Base-by-base conservation (phyloP, 129 eudicot species). In the Ambrosia trifida region DNA sequence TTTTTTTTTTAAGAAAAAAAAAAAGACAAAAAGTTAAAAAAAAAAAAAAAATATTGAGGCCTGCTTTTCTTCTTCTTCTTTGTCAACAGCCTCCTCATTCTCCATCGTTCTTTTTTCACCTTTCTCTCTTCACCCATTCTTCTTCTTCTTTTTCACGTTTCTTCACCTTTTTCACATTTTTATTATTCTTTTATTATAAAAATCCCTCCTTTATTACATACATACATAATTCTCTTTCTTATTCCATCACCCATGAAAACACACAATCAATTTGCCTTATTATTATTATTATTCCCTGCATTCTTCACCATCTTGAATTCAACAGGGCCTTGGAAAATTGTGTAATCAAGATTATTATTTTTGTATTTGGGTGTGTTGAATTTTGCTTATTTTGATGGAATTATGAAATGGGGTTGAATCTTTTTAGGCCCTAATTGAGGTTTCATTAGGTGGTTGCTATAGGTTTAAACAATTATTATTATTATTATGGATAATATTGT, bases 401-500 rank as follows among this genome's bases (percentile, higher is more conserved):
- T 73, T 74, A 46, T 56, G 46, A 64, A 32, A 66, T 30, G 63
- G 47, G 73, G 68, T 11, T 62, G 50, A 38, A 35, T 44, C 44
- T 53, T 72, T 69, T 50, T 16, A n/a, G 70, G 43, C 71, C 82
- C 77, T 68, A 60, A 72, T 80, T 77, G 80, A 59, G 84, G 80
- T 80, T 28, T 68, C 38, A 35, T 35, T 40, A 64, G 76, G 78
- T 52, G 70, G 17, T 51, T 70, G 83, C 69, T 80, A 80, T 84
- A 81, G 62, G 70, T 40, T 71, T 73, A 28, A 80, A 77, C 50
- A 61, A 46, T 46, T 41, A 60, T 35, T 20, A 46, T 57, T 8
- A 65, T 70, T 78, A 78, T 78, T 14, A 84, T 95, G 97, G 99
- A 95, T 86, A 93, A 86, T 79, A 85, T 90, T 72, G 88, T 95